Evolutionary conservation across 2,329 filamentous ascomycete species (phyloP), one percentile per base, ranked within the genome.

Genomic region (Aspergillus quadricinctus): DNA sequence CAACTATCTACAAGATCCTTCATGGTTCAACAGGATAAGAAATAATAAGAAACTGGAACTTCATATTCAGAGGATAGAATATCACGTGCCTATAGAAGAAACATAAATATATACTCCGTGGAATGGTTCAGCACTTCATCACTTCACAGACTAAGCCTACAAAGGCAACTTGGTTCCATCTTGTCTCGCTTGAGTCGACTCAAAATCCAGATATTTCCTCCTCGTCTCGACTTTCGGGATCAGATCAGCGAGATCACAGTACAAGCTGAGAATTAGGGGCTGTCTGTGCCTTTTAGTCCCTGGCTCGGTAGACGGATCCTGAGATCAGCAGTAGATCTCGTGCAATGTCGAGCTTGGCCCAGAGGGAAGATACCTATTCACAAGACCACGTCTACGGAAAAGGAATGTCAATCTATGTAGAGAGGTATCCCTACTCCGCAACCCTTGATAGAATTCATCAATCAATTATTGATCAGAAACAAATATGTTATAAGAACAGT

Each of bases 401-500:
- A 23, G 23, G 23, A 23, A 23, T 23, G 2, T 23, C 23, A 23
- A 23, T 23, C 23, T 23, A 23, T 23, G 23, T 23, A 23, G 2
- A 23, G 23, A 23, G 23, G 23, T 23, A 23, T 23, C 3, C 23
- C 23, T 23, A 23, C 23, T 23, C 23, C 23, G 14, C 23, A 21
- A 25, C 43, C 23, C 19, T 46, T 46, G 21, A 11, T 14, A 17
- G 19, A 46, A 25, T 23, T 46, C 21, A 25, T 46, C 19, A 46
- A 17, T 29, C n/a, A 49, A 53, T 53, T 53, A 48, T 53, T 41
- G 41, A 53, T 50, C 35, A 43, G 14, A 41, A 27, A 43, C 27
- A 50, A 54, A 49, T 41, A 43, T 40, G 48, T 17, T 48, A 35
- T 41, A 48, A 50, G 49, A 31, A 45, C 53, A 29, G 25, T 53